A percentile compares a stretch with the other conserved stretches of the same genome.
Conservation (phyloP, 2,329 filamentous ascomycete genomes). For the Talaromyces sp. region DNA sequence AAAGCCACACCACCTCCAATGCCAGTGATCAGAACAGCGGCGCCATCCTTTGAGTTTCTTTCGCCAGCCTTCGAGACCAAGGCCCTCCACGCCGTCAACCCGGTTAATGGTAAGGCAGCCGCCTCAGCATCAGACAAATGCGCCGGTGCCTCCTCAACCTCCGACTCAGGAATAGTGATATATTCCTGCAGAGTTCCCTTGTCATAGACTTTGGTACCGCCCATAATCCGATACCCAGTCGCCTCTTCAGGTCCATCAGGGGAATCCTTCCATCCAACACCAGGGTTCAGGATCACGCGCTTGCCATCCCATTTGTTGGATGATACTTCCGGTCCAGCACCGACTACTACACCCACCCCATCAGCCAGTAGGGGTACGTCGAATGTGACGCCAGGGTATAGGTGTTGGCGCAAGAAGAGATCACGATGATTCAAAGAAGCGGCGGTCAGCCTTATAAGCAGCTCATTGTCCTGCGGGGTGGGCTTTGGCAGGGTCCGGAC, state of each 20-base stretch:
- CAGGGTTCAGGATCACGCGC: constrained; percentile 77
- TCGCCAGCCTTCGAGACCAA: constrained; percentile 76
- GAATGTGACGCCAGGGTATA: constrained; percentile 86
- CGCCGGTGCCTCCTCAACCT: constrained; percentile 74
- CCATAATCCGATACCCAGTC: constrained; percentile 44
- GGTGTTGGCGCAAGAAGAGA: constrained; percentile 87
- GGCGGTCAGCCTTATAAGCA: constrained; percentile 75
- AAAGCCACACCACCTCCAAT: constrained; percentile 92
- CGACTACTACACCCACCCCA: constrained; percentile 73
- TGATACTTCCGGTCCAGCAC: constrained; percentile 58
- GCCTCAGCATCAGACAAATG: constrained; percentile 75
- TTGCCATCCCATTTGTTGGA: constrained; percentile 62
- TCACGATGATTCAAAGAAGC: constrained; percentile 93
- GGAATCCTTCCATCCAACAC: constrained; percentile 72
- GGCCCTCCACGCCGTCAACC: constrained; percentile 85
- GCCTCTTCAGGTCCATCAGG: constrained; percentile 72
- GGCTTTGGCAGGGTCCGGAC: constrained; percentile 66
- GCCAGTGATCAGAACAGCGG: constrained; percentile 83
- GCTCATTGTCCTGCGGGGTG: constrained; percentile 64
- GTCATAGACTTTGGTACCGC: constrained; percentile 64
- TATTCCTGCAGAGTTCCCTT: constrained; percentile 76
- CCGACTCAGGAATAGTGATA: constrained; percentile 67
- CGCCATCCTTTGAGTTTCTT: constrained; percentile 54
- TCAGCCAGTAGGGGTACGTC: constrained; percentile 78
- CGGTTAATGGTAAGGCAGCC: constrained; percentile 81